Evolutionary conservation across 768 basidiomycete genomes (phyloP).

Genomic region (Imleria badia): DNA sequence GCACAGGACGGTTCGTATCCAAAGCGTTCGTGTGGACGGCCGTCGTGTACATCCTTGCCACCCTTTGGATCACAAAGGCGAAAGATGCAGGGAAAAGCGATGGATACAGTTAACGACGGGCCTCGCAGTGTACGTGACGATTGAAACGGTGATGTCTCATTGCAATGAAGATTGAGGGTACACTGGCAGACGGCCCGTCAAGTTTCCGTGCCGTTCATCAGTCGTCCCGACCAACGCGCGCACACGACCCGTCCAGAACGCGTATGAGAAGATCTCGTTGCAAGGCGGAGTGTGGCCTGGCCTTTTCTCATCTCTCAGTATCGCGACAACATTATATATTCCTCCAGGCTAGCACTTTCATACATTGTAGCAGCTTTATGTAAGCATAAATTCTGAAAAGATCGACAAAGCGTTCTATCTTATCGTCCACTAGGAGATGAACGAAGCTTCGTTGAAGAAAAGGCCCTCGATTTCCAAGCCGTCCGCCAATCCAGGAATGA

Average conservation of each 20-base stretch:
- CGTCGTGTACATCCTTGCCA: constrained; percentile 22
- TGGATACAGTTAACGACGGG: constrained; percentile 23
- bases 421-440: constrained; percentile 56
- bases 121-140: constrained; percentile 19
- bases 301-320: too few relatives aligned
- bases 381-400: neutral
- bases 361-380: constrained; percentile 10
- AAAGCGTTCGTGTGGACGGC: constrained; percentile 26
- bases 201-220: constrained; percentile 24
- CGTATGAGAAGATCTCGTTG: neutral
- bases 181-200: constrained; percentile 15
- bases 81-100: constrained; percentile 24
- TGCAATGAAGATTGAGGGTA: neutral
- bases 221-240: constrained; percentile 14
- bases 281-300: too few relatives aligned
- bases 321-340: neutral
- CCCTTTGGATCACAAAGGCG: constrained; percentile 23
- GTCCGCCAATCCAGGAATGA: constrained; percentile 41
- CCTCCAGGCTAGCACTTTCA: neutral
- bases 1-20: constrained; percentile 23
- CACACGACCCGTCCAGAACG: neutral
- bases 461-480: constrained; percentile 57
- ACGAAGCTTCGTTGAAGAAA: constrained; percentile 89
- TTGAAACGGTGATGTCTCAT: neutral
- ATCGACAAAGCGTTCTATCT: neutral